Evolutionary conservation across 2,329 filamentous ascomycete species (phyloP), one percentile per base, ranked within the genome.

Genomic region (Penicillium italicum): DNA sequence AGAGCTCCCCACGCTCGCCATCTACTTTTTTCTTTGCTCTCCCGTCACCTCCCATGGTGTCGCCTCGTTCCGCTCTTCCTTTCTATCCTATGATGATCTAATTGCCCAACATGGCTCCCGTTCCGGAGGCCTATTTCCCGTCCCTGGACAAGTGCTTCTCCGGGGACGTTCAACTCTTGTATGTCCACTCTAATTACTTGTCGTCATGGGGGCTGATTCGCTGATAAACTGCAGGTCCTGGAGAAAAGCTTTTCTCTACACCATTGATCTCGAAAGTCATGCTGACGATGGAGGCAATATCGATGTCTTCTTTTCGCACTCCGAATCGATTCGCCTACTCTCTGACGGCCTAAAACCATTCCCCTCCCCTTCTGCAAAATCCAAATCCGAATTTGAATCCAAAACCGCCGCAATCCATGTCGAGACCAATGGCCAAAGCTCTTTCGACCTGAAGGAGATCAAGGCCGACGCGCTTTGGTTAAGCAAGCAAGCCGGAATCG

Each of bases 401-500:
- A 91, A 87, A 73, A 96, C 90, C 0, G 89, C 91, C 22, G 89
- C 91, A 5, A 95, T 97, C 58, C 88, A 96, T 70, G 84, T 91
- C 46, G 85, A 90, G 1, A 85, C 88, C 18, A 83, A 83, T 5
- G 78, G 83, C 12, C 84, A 83, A 65, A 82, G 83, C 38, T 83
- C 83, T 54, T 90, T 88, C 69, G 85, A 92, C 67, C 79, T 96
- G 62, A 85, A 88, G 37, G 79, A 88, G 67, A 85, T 97, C 71
- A 96, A 96, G 76, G 83, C 85, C 44, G 92, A 97, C 77, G 84
- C 91, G 33, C 72, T 88, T 63, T 97, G 92, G 91, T 78, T 99
- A 59, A 92, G 90, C 73, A 85, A 88, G 66, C 85, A 87, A 67
- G 85, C 86, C 48, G 81, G 84, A 42, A 85, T 97, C 62, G 91